These are phyloP conservation scores for Lithospermum erythrorhizon DNA, from an alignment of 257 asterid genomes.

Conservation along the genomic window DNA sequence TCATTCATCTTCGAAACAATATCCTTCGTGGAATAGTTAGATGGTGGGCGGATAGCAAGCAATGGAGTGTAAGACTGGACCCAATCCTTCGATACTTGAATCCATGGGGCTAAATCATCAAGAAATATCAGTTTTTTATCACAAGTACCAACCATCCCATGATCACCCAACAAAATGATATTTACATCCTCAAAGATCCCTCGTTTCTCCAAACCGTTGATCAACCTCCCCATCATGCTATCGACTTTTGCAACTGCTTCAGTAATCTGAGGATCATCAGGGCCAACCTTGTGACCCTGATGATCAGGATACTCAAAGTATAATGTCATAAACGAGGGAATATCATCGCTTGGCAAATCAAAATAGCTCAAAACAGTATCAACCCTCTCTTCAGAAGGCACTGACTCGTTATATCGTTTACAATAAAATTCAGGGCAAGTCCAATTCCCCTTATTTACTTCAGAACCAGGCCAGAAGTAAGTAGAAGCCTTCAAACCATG, in stretches of 20 bases:
- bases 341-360: constrained; percentile 42
- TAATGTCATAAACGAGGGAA: constrained; percentile 54
- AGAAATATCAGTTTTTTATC: constrained; percentile 50
- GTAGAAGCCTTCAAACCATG: constrained; percentile 61
- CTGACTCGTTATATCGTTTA: constrained; percentile 41
- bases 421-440: constrained; percentile 37
- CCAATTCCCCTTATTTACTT: constrained; percentile 57
- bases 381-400: constrained; percentile 56
- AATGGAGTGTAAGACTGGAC: background rate
- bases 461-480: constrained; percentile 74
- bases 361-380: constrained; percentile 49
- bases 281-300: constrained; percentile 68
- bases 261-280: constrained; percentile 48
- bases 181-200: constrained; percentile 57
- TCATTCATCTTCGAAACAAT: too few species aligned
- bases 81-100: constrained; percentile 27
- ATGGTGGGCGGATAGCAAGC: too few species aligned
- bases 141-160: constrained; percentile 74
- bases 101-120: constrained; percentile 47
- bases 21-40: too few species aligned
- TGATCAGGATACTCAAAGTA: constrained; percentile 73
- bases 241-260: constrained; percentile 45
- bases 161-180: constrained; percentile 59
- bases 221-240: constrained; percentile 42
- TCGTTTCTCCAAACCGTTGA: constrained; percentile 43